A percentile compares a stretch with the other conserved stretches of the same genome.
Evolutionary conservation across 208 protist species (phyloP).

Genomic region (Trypanosoma lewisi): DNA sequence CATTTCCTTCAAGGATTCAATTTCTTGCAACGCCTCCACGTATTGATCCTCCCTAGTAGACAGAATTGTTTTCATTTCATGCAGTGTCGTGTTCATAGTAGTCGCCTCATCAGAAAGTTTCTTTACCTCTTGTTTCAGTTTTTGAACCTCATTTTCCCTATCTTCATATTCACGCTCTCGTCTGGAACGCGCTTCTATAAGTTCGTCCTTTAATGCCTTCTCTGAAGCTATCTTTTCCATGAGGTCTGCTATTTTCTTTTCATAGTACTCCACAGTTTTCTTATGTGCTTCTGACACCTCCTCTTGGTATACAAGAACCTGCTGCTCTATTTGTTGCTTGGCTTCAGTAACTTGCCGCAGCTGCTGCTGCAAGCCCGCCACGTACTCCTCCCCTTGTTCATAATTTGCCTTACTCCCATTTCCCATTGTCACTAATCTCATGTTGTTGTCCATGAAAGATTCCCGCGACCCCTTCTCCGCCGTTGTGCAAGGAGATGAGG

Average conservation of each 20-base stretch:
- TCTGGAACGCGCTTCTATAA: not conserved
- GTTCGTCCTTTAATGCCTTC: not conserved
- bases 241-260: slow-evolving; percentile 19
- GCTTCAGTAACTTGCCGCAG: slow-evolving; percentile 25
- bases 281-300: slow-evolving; percentile 37
- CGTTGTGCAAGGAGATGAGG: not conserved
- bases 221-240: slow-evolving; percentile 10
- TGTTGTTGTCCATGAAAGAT: not conserved
- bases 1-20: slow-evolving; percentile 7
- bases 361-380: slow-evolving; percentile 19
- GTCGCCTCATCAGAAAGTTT: not conserved
- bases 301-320: slow-evolving; percentile 36
- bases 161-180: not conserved
- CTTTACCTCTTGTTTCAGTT: not conserved
- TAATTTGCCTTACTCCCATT: not conserved
- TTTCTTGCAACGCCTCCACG: not conserved
- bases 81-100: not conserved
- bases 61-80: slow-evolving; percentile 3
- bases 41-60: not conserved
- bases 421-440: not conserved
- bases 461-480: not conserved
- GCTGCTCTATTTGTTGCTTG: slow-evolving; percentile 29
- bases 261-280: slow-evolving; percentile 47
- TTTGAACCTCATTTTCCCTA: not conserved
- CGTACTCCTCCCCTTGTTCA: not conserved